These are phyloP conservation scores for Macadamia tetraphylla DNA, from an alignment of 164 flowering plant species.

Conservation along the genomic window DNA sequence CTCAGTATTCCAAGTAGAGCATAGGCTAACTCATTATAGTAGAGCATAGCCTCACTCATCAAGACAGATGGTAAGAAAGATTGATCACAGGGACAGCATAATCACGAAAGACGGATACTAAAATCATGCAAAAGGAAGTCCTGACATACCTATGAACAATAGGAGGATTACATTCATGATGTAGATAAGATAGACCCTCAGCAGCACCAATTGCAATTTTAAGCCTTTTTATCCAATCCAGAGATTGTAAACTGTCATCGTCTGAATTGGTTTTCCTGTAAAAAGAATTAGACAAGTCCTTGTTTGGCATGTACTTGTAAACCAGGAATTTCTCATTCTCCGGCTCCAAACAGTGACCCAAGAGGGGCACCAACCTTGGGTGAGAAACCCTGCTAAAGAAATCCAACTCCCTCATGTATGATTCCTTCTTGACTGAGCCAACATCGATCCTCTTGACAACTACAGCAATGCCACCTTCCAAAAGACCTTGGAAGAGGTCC, in stretches of 20 bases:
- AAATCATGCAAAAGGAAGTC: conserved; percentile 2
- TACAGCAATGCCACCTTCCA: conserved; percentile 59
- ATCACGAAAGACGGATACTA: background rate
- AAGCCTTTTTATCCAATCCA: conserved; percentile 96
- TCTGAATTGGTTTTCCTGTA: conserved; percentile 41
- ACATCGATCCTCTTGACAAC: conserved; percentile 67
- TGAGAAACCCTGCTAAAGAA: conserved; percentile 64
- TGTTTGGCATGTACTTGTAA: conserved; percentile 84
- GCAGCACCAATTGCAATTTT: conserved; percentile 94
- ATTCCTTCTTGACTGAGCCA: conserved; percentile 42
- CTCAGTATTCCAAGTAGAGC: background rate
- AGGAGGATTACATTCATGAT: conserved; percentile 85
- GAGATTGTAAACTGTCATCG: conserved; percentile 69
- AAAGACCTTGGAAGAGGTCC: conserved; percentile 61
- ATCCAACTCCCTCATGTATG: conserved; percentile 65
- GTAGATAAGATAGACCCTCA: conserved; percentile 76
- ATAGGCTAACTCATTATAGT: background rate
- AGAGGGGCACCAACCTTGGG: conserved; percentile 68
- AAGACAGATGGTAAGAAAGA: background rate
- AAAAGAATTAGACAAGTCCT: conserved; percentile 76
- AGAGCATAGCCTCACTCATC: background rate
- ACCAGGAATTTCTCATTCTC: conserved; percentile 79
- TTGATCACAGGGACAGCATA: background rate
- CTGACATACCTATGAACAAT: conserved; percentile 77
- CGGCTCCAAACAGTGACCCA: conserved; percentile 84